These are phyloP conservation scores for Heliosperma pusillum DNA, from an alignment of 148 eudicot genomes.

Conservation along the genomic window DNA sequence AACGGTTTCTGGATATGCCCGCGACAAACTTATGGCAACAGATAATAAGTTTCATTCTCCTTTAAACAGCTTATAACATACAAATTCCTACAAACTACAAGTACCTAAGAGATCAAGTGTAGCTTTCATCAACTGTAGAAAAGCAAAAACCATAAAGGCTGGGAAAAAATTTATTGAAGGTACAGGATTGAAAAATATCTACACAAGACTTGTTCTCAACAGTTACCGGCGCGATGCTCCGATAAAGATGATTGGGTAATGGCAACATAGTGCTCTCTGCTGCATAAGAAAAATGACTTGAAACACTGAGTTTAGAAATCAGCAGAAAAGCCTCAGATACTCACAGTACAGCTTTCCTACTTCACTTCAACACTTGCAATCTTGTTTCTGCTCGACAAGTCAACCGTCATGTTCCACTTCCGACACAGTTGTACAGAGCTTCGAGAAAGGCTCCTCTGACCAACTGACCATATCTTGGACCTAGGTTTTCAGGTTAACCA, in stretches of 20 bases:
- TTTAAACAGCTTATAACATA: background rate
- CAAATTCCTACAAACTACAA: background rate
- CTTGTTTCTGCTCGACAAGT: background rate
- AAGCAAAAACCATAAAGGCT: background rate
- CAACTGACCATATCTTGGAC: background rate
- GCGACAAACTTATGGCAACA: too few relatives aligned
- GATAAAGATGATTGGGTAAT: background rate
- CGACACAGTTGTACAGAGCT: background rate
- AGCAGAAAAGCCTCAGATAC: background rate
- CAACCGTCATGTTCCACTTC: background rate
- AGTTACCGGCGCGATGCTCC: conserved; percentile 7
- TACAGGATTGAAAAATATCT: background rate
- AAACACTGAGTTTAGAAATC: background rate
- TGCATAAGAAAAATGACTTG: conserved; percentile 3
- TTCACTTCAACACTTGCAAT: background rate
- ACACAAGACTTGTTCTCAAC: conserved; percentile 7
- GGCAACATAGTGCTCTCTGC: conserved; percentile 7
- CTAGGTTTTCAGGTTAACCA: background rate
- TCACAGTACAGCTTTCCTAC: background rate
- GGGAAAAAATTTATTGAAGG: background rate
- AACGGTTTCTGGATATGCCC: too few relatives aligned
- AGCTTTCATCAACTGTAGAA: conserved; percentile 7
- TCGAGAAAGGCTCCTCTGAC: background rate
- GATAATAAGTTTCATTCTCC: too few relatives aligned
- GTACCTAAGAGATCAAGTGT: background rate